Evolutionary conservation across 2,329 filamentous ascomycete species (phyloP), one percentile per base, ranked within the genome.

Genomic region (Penicillium sumatraense): DNA sequence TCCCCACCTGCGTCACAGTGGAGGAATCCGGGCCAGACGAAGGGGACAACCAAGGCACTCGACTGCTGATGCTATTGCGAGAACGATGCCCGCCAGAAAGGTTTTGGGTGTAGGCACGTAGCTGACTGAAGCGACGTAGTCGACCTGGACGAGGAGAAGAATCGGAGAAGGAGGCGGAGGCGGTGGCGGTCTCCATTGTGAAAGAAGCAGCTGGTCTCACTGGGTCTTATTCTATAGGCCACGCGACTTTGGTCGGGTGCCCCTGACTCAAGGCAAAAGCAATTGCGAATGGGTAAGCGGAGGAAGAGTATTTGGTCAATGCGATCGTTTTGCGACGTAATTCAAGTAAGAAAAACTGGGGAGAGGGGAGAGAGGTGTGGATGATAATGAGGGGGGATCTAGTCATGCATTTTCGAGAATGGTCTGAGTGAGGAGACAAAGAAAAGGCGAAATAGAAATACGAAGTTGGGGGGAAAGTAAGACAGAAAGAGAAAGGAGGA

Each of bases 91-190:
- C 53, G 51, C 51, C 58, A 21, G 66, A 59, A 42, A 65, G 66
- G 50, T 65, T 68, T 42, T 75, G 68, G 2, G 73, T 73, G 61
- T 74, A 74, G 36, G 72, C 67, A 53, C 73, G 71, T 52, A 77
- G 67, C 64, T 73, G 73, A 66, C 73, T 76, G 44, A 77, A 63
- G 46, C 75, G 72, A 42, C 74, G 72, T 56, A 76, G 66, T 51
- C 69, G 71, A 49, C 73, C 68, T 42, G 68, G 63, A 58, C 72
- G 72, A 66, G 60, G 57, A 52, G 57, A 56, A 54, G 57, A 56
- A 51, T 73, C 71, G 54, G 70, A 58, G 53, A 68, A 56, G 56
- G 68, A 61, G 59, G 71, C 59, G 70, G 71, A 71, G 67, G 71
- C 68, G 69, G 72, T 70, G 64, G 71, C 71, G 52, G 66, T 68